Evolutionary conservation across 495 filamentous ascomycete genomes (phyloP).

Genomic region (Achaetomiella virescens): DNA sequence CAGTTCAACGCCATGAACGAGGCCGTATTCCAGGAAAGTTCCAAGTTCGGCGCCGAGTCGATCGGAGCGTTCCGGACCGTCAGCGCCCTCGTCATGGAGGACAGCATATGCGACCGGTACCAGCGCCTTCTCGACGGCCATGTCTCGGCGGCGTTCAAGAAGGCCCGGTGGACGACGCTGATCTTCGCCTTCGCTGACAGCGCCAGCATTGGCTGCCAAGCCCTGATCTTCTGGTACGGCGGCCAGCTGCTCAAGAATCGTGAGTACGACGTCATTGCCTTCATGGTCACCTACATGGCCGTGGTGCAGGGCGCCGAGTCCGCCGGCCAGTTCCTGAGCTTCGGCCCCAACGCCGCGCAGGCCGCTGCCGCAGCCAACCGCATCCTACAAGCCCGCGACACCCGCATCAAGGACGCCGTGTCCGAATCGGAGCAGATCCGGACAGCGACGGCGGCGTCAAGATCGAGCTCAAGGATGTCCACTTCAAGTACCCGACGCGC

Average conservation of each 20-base stretch:
- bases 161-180: slow-evolving; percentile 39
- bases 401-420: slow-evolving; percentile 19
- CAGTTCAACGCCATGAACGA: slow-evolving; percentile 52
- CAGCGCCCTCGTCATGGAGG: slow-evolving; percentile 49
- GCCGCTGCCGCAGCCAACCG: slow-evolving; percentile 40
- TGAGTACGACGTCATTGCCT: slow-evolving; percentile 35
- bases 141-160: slow-evolving; percentile 36
- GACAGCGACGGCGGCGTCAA: slow-evolving; percentile 41
- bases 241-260: slow-evolving; percentile 32
- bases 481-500: slow-evolving; percentile 55
- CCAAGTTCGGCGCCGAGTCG: slow-evolving; percentile 56
- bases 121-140: slow-evolving; percentile 34
- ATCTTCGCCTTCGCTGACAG: slow-evolving; percentile 43
- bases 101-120: slow-evolving; percentile 45
- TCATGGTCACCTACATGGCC: slow-evolving; percentile 44
- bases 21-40: slow-evolving; percentile 51
- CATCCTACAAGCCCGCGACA: slow-evolving; percentile 39
- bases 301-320: slow-evolving; percentile 43
- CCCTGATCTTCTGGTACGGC: slow-evolving; percentile 48
- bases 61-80: slow-evolving; percentile 56
- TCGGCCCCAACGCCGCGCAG: slow-evolving; percentile 46
- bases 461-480: slow-evolving; percentile 51
- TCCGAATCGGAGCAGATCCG: slow-evolving; percentile 16
- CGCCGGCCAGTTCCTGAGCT: slow-evolving; percentile 41
- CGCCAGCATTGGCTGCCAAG: slow-evolving; percentile 37